Percentiles rank a stretch among this genome's conserved stretches.
Evolutionary conservation across 2,329 filamentous ascomycete genomes (phyloP).

Genomic region (Colletotrichum orchidophilum): DNA sequence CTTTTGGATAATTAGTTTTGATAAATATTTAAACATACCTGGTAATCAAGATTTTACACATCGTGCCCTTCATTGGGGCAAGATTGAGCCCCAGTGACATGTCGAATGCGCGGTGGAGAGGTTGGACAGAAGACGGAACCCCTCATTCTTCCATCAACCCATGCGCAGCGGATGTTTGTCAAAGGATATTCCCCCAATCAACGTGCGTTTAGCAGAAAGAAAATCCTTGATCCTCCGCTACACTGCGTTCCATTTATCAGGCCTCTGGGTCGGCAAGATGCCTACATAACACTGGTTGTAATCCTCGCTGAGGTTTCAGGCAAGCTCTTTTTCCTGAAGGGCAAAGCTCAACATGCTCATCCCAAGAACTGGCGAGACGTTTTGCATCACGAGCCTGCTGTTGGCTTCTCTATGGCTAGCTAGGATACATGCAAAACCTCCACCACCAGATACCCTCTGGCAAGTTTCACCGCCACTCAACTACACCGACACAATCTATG

Average conservation of each 20-base stretch:
- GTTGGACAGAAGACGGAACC: background rate
- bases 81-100: too few species aligned
- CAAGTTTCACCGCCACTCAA: conserved; percentile 35
- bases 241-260: background rate
- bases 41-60: too few species aligned
- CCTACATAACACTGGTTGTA: background rate
- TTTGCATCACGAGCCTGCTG: background rate
- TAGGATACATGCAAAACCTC: background rate
- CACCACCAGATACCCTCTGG: conserved; percentile 34
- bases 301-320: too few species aligned
- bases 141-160: background rate
- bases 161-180: background rate
- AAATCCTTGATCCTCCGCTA: background rate
- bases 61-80: too few species aligned
- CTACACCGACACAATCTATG: conserved; percentile 37
- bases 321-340: too few species aligned
- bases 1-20: too few species aligned
- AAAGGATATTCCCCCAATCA: conserved; percentile 2
- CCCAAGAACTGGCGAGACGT: background rate
- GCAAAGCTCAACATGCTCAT: background rate
- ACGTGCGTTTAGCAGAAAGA: background rate
- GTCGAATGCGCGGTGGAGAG: too few species aligned
- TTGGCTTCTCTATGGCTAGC: background rate
- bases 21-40: too few species aligned
- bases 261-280: background rate